Conservation (phyloP, 352 stramenopile species). For the Globisporangium irregulare region DNA sequence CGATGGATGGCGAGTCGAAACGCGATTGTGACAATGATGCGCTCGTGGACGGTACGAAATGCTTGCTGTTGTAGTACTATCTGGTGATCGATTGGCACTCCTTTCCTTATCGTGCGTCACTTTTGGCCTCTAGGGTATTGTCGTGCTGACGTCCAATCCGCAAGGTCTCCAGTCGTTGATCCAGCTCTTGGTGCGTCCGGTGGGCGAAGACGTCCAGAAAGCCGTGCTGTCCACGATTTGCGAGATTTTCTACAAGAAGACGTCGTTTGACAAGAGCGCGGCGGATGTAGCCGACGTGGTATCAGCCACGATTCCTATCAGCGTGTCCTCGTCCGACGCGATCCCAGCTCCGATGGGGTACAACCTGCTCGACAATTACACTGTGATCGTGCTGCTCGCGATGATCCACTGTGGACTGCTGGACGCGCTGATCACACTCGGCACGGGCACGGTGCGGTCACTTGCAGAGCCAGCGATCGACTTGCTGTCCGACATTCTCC, state of each 20-base stretch:
- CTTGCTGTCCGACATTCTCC: constrained; percentile 76
- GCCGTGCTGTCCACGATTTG: constrained; percentile 85
- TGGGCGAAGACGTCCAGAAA: constrained; percentile 88
- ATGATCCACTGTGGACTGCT: constrained; percentile 87
- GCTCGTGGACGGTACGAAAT: constrained; percentile 73
- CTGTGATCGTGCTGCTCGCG: constrained; percentile 76
- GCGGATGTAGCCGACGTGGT: constrained; percentile 32
- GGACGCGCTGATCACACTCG: constrained; percentile 80
- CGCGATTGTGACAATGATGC: constrained; percentile 89
- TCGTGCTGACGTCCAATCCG: constrained; percentile 84
- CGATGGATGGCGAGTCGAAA: constrained; percentile 89
- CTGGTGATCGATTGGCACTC: background rate
- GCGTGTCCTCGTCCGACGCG: constrained; percentile 60
- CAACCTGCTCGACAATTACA: constrained; percentile 89
- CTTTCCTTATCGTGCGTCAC: background rate
- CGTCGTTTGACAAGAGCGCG: constrained; percentile 68
- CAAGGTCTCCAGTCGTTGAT: constrained; percentile 85
- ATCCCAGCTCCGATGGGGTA: constrained; percentile 61
- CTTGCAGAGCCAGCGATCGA: constrained; percentile 85
- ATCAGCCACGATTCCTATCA: constrained; percentile 60
- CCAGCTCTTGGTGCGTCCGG: constrained; percentile 82
- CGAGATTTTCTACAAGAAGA: constrained; percentile 89
- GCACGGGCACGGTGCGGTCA: constrained; percentile 62
- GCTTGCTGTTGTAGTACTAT: background rate
- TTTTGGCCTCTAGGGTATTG: constrained; percentile 47